These are phyloP conservation scores for Pleodorina starrii DNA, from an alignment of 139 green algal genomes.

Conservation along the genomic window DNA sequence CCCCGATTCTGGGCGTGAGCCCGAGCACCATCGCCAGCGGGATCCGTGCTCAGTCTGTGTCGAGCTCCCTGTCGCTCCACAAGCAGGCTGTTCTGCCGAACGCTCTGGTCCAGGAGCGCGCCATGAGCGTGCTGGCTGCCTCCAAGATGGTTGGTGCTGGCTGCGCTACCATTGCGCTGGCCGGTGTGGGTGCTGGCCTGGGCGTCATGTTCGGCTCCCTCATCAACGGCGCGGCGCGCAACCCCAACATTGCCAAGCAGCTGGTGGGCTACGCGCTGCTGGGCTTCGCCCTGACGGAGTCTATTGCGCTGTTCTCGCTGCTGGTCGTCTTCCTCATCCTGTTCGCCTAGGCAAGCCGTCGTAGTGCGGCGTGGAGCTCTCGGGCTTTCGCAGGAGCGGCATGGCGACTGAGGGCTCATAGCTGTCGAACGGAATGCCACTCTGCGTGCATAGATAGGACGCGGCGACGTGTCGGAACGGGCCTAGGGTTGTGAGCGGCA, in stretches of 20 bases:
- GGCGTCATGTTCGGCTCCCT: slow-evolving; percentile 87
- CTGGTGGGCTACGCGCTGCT: slow-evolving; percentile 86
- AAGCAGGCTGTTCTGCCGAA: slow-evolving; percentile 43
- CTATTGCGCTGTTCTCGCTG: slow-evolving; percentile 83
- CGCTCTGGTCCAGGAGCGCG: slow-evolving; percentile 39
- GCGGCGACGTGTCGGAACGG: too few relatives aligned
- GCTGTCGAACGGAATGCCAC: too few relatives aligned
- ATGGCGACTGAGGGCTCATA: too few relatives aligned
- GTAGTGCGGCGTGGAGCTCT: too few relatives aligned
- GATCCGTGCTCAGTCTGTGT: slow-evolving; percentile 38
- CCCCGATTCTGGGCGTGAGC: slow-evolving; percentile 51
- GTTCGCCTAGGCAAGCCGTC: slow-evolving; percentile 70
- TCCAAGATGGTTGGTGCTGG: slow-evolving; percentile 85
- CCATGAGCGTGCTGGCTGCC: slow-evolving; percentile 67
- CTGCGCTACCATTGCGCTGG: slow-evolving; percentile 82
- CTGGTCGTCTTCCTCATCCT: slow-evolving; percentile 84
- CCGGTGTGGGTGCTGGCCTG: slow-evolving; percentile 80
- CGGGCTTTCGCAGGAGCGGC: too few relatives aligned
- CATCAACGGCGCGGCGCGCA: slow-evolving; percentile 84
- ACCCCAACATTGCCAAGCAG: slow-evolving; percentile 82
- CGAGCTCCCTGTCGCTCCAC: slow-evolving; percentile 41
- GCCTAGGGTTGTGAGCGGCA: too few relatives aligned
- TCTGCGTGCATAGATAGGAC: too few relatives aligned
- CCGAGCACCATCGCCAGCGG: slow-evolving; percentile 49
- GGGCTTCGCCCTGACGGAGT: slow-evolving; percentile 83